phyloP scores from a whole-genome alignment of 441 rosid species.

The Erysimum pusillum region DNA sequence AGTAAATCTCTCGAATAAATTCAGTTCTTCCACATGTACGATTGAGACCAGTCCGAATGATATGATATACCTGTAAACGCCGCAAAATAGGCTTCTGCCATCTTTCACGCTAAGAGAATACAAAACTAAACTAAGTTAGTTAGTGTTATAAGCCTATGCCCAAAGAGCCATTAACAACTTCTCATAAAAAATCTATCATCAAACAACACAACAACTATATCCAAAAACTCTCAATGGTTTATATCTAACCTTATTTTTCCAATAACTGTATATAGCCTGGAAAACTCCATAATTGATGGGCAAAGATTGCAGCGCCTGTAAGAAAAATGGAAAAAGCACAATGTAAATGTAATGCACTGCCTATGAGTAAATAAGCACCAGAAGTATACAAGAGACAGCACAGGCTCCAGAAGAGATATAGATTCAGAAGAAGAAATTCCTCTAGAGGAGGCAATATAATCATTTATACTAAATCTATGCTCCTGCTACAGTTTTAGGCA shows the following conservation, averaged over 20 bases:
- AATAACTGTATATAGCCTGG: conserved; percentile 78
- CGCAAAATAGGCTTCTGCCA: conserved; percentile 98
- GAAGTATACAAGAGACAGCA: conserved; percentile 1
- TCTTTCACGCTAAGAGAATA: conserved; percentile 73
- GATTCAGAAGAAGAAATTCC: neutral
- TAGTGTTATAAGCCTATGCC: neutral
- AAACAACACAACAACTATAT: neutral
- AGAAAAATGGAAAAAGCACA: conserved; percentile 27
- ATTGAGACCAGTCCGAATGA: conserved; percentile 21
- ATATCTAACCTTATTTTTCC: conserved; percentile 85
- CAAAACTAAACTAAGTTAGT: conserved; percentile 4
- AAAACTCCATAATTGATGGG: conserved; percentile 66
- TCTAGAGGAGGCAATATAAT: conserved; percentile 4
- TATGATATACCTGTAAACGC: conserved; percentile 81
- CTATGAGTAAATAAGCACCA: neutral
- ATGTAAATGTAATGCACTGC: conserved; percentile 1
- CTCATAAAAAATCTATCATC: neutral
- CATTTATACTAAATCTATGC: neutral
- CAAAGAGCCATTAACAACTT: conserved; percentile 11
- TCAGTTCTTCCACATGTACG: neutral
- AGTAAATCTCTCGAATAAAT: neutral
- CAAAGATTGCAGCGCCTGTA: conserved; percentile 79
- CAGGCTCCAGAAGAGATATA: conserved; percentile 1
- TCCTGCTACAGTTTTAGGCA: conserved; percentile 11
- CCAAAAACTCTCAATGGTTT: conserved; percentile 11